phyloP scores from a whole-genome alignment of 257 asterid species.

The Solanum pennellii region DNA sequence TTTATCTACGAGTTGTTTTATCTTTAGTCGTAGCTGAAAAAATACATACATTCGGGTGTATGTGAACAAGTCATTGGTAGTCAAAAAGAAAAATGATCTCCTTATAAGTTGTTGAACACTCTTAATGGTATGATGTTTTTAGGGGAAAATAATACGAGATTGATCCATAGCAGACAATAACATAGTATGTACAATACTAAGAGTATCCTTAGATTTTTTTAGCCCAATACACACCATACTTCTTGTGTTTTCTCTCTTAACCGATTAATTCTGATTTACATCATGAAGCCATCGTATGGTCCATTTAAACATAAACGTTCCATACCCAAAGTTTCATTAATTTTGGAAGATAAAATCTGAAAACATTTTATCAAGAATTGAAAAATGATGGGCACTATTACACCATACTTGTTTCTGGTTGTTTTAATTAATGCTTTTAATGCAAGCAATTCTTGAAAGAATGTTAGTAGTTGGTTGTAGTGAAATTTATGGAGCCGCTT shows the following conservation, averaged over 20 bases:
- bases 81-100: background rate
- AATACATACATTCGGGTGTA: background rate
- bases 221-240: background rate
- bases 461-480: slow-evolving; percentile 16
- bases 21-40: background rate
- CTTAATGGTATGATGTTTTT: background rate
- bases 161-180: too few relatives aligned
- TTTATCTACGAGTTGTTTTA: background rate
- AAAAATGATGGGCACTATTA: background rate
- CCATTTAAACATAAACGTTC: background rate
- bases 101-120: background rate
- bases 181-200: background rate
- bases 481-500: slow-evolving; percentile 13
- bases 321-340: background rate
- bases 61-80: background rate
- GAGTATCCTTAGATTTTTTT: background rate
- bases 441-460: background rate
- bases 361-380: background rate
- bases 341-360: background rate
- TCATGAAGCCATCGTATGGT: background rate
- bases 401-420: background rate
- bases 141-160: background rate
- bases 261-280: background rate
- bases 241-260: background rate
- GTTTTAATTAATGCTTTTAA: background rate